A percentile compares a stretch with the other conserved stretches of the same genome.
phyloP scores from a whole-genome alignment of 2,329 filamentous ascomycete species.

The Tolypocladium nubicola region DNA sequence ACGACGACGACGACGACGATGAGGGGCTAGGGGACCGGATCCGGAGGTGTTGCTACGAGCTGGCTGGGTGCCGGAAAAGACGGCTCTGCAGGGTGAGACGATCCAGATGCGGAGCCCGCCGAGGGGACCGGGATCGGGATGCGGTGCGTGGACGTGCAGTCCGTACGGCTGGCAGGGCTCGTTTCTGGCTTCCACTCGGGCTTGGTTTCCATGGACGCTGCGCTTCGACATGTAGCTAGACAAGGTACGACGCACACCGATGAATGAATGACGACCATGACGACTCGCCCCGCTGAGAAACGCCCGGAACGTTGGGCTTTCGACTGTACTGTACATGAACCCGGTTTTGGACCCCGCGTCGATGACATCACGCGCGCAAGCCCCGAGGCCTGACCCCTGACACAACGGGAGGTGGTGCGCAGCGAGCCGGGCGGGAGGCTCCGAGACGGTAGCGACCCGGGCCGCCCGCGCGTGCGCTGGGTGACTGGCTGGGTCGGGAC shows the following conservation, averaged over 20 bases:
- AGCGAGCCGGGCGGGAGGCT: background rate
- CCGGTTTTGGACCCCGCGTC: background rate
- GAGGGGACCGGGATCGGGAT: background rate
- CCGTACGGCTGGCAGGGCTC: background rate
- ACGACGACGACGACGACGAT: background rate
- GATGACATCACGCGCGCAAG: background rate
- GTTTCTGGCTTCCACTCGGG: background rate
- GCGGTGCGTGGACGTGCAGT: background rate
- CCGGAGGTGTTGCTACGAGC: background rate
- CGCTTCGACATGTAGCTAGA: background rate
- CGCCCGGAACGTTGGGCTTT: background rate
- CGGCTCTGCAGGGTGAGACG: background rate
- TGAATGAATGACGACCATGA: background rate
- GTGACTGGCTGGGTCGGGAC: background rate
- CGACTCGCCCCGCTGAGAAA: background rate
- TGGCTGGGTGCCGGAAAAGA: background rate
- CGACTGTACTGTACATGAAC: background rate
- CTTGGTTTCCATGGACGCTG: background rate
- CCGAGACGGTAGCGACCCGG: background rate
- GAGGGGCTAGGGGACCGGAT: background rate
- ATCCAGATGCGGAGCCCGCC: background rate
- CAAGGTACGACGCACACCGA: background rate
- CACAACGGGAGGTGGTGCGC: background rate
- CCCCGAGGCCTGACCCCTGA: background rate
- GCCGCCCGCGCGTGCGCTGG: background rate